phyloP scores from a whole-genome alignment of 192 early-diverging fungal species.

The Coemansia sp. region DNA sequence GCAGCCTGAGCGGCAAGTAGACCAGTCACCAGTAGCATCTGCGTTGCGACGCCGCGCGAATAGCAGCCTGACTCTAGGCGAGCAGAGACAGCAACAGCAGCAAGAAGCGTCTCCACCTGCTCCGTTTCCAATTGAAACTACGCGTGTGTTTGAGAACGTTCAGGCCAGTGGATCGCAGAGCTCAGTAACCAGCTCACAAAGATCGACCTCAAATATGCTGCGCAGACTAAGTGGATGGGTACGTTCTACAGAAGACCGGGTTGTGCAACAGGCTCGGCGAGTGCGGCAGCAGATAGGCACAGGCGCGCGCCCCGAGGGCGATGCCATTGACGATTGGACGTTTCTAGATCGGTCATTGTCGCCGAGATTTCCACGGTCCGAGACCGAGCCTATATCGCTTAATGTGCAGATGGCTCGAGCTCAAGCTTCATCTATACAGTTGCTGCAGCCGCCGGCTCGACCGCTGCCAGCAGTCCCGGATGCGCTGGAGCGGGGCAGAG shows the following conservation, averaged over 20 bases:
- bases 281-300: conserved; percentile 3
- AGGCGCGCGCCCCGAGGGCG: not conserved
- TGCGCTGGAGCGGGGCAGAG: not conserved
- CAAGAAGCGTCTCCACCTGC: conserved; percentile 11
- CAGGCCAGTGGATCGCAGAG: not conserved
- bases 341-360: conserved; percentile 28
- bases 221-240: conserved; percentile 49
- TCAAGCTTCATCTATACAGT: not conserved
- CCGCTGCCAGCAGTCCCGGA: conserved; percentile 13
- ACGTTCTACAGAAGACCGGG: conserved; percentile 17
- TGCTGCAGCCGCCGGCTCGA: not conserved
- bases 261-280: conserved; percentile 23
- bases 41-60: conserved; percentile 1
- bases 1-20: not conserved
- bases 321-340: conserved; percentile 44
- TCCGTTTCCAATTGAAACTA: conserved; percentile 24
- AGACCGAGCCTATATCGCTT: not conserved
- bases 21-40: not conserved
- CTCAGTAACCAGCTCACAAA: conserved; percentile 15
- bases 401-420: conserved; percentile 6
- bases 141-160: conserved; percentile 11
- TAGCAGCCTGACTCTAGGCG: conserved; percentile 13
- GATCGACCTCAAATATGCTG: conserved; percentile 19
- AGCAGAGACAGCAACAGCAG: not conserved
- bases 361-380: conserved; percentile 1